Conservation (phyloP, 129 eudicot species). For the Kitagawia praeruptora region DNA sequence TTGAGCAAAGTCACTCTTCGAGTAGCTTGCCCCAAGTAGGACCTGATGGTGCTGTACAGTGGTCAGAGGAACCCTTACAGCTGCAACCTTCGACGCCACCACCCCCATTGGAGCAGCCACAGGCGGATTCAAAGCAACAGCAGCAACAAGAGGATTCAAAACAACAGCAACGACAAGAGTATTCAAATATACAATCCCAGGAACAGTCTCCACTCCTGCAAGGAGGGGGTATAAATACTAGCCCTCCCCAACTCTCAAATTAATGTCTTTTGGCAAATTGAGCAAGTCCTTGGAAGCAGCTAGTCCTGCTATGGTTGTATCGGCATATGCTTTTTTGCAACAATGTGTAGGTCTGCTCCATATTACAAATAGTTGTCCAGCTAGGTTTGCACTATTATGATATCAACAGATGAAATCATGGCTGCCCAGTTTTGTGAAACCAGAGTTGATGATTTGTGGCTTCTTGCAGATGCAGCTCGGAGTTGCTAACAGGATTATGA, state of each 20-base stretch:
- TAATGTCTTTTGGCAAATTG: constrained; percentile 11
- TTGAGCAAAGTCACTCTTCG: constrained; percentile 32
- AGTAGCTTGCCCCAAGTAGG: constrained; percentile 30
- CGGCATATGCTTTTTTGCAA: constrained; percentile 28
- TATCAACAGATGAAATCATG: background rate
- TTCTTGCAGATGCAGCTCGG: constrained; percentile 36
- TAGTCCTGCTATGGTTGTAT: constrained; percentile 32
- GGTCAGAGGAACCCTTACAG: constrained; percentile 32
- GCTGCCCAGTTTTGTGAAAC: background rate
- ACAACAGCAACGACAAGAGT: constrained; percentile 1
- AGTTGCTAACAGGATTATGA: constrained; percentile 15
- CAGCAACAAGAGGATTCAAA: constrained; percentile 6
- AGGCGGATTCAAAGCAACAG: background rate
- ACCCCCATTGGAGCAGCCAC: constrained; percentile 18
- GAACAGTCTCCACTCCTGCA: constrained; percentile 26
- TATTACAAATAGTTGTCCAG: background rate
- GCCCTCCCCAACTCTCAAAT: constrained; percentile 29
- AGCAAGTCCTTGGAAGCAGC: constrained; percentile 13
- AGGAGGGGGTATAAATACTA: constrained; percentile 26
- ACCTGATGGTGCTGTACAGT: constrained; percentile 36
- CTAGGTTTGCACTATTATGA: background rate
- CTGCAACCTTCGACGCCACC: constrained; percentile 22
- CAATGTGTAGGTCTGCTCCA: constrained; percentile 45
- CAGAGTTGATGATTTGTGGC: constrained; percentile 1
- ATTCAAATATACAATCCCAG: constrained; percentile 16